These are phyloP conservation scores for Tolypocladium album DNA, from an alignment of 2,329 filamentous ascomycete genomes.

Conservation along the genomic window DNA sequence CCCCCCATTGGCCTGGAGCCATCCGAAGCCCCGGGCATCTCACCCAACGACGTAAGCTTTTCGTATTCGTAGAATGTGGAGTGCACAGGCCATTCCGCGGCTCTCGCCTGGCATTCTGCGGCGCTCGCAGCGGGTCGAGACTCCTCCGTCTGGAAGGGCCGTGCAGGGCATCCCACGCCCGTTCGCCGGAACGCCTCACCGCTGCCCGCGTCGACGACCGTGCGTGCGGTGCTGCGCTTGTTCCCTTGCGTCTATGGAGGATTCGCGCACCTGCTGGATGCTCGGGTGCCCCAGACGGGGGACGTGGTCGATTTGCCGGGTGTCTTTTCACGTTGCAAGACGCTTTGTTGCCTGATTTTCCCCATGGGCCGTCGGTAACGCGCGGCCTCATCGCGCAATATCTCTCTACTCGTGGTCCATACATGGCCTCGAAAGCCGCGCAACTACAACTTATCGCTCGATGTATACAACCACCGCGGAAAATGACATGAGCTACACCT, in stretches of 20 bases:
- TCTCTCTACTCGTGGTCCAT: too few species aligned
- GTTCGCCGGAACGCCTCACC: background rate
- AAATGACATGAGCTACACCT: background rate
- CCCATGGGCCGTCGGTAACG: background rate
- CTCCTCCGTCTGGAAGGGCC: background rate
- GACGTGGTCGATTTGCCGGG: background rate
- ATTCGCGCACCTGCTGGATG: background rate
- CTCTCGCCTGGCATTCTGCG: background rate
- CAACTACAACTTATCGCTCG: background rate
- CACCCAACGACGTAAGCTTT: background rate
- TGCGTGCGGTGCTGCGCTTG: background rate
- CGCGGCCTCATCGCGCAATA: background rate
- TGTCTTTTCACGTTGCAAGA: background rate
- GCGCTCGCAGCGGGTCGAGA: background rate
- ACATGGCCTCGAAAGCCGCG: background rate
- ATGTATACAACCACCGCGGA: background rate
- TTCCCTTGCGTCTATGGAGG: background rate
- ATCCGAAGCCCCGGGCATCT: background rate
- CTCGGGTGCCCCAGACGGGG: too few species aligned
- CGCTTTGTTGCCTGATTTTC: too few species aligned
- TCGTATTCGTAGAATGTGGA: background rate
- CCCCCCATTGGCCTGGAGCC: background rate
- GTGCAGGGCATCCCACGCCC: background rate
- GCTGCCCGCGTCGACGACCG: background rate
- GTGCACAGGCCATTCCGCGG: background rate